Conservation (phyloP, 2,329 filamentous ascomycete genomes). For the Hypoxylon sp. region DNA sequence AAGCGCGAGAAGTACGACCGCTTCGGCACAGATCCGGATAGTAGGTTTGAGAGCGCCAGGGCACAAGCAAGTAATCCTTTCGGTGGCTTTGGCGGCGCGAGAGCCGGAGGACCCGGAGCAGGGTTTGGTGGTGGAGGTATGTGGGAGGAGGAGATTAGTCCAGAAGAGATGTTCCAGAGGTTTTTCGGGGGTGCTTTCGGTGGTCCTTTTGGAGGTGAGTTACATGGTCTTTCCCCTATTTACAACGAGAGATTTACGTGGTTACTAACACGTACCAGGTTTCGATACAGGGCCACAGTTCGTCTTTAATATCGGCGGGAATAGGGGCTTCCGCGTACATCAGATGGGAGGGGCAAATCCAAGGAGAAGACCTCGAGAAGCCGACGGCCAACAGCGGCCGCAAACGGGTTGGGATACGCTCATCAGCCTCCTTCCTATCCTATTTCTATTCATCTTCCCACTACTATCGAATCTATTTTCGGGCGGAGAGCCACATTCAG, state of each 20-base stretch:
- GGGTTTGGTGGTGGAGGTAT: conserved; percentile 71
- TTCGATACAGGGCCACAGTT: conserved; percentile 89
- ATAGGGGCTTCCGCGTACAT: conserved; percentile 92
- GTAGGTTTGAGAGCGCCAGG: conserved; percentile 78
- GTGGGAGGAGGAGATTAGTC: conserved; percentile 93
- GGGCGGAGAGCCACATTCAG: conserved; percentile 64
- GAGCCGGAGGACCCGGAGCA: conserved; percentile 55
- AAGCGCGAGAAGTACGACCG: conserved; percentile 91
- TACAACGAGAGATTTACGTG: conserved; percentile 6
- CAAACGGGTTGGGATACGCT: conserved; percentile 71
- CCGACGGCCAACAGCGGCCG: conserved; percentile 67
- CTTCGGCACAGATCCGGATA: conserved; percentile 93
- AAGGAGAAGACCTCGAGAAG: conserved; percentile 77
- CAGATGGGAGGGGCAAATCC: conserved; percentile 90
- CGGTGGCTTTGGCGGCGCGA: conserved; percentile 56
- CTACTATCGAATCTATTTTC: conserved; percentile 86
- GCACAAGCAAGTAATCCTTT: conserved; percentile 63
- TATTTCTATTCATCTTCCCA: conserved; percentile 90
- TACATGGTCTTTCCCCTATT: not conserved
- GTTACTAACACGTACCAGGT: conserved; percentile 54
- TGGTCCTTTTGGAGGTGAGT: conserved; percentile 74
- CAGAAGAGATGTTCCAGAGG: conserved; percentile 95
- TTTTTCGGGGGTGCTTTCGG: conserved; percentile 88
- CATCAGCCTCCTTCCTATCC: conserved; percentile 84
- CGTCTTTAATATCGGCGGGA: conserved; percentile 94